Evolutionary conservation across 2,329 filamentous ascomycete genomes (phyloP), one percentile per base, ranked within the genome.

Genomic region (Sclerotinia glacialis): DNA sequence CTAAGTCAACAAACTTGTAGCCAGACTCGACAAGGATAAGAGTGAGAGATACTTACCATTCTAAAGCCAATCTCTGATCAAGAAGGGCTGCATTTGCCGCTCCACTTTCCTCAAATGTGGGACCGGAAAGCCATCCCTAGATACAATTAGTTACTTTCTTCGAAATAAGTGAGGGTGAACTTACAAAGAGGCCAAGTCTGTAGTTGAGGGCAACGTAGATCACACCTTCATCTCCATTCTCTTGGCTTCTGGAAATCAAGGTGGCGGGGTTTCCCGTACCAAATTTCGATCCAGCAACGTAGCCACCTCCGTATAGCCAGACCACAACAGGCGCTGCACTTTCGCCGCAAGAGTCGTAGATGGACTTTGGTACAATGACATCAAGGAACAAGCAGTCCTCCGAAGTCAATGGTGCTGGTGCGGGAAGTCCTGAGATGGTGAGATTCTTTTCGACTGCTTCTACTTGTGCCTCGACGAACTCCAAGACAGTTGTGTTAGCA

Each of bases 1-100:
- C 9, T 5, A 40, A 40, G 34, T 56, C 26, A 42, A n/a, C n/a
- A 56, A 26, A 26, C 12, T 40, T 26, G n/a, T 56, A 23, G 18
- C 37, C n/a, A 56, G 53, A 14, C 14, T 18, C 9, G 34, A 5
- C 21, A 23, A n/a, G 53, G 2, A 34, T 34, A 16, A 12, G 8
- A 26, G 28, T 14, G 11, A 31, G 23, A 23, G 16, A 37, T 2
- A 1, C 28, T 26, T 56, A 56, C 53, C 85, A 88, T 70, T 86
- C 77, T 9, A 88, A 76, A 31, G 83, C 83, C 23, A 85, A 77
- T 16, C 82, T 78, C 71, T 87, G 85, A 67, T 87, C 84, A 65
- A 80, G 77, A 1, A 86, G 75, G 3, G 79, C 83, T 14, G 79
- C 80, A 71, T 86, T 86, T 4, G 81, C 76, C 16, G 77, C 77